Conservation (phyloP, 768 basidiomycete species). For the Russula dissimulans region DNA sequence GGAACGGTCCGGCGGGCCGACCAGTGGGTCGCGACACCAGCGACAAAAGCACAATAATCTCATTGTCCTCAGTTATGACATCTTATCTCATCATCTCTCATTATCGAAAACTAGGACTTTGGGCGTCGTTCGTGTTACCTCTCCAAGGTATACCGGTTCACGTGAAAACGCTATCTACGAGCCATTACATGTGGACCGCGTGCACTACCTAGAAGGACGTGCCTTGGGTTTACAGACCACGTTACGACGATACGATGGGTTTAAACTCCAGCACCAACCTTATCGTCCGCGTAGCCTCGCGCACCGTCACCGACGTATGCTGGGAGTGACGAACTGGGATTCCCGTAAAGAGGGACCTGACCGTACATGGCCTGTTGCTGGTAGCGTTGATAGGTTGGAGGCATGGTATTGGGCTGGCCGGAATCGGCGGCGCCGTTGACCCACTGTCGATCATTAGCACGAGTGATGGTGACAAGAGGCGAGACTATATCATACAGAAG, state of each 20-base stretch:
- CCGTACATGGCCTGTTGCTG: slow-evolving; percentile 27
- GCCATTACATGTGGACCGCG: not conserved
- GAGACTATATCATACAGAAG: slow-evolving; percentile 29
- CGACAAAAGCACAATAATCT: too few relatives aligned
- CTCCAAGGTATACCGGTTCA: not conserved
- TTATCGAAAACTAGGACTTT: not conserved
- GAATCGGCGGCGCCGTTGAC: slow-evolving; percentile 33
- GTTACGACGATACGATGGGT: not conserved
- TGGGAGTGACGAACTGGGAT: slow-evolving; percentile 24
- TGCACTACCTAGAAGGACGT: not conserved
- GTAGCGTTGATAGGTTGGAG: slow-evolving; percentile 4
- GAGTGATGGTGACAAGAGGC: not conserved
- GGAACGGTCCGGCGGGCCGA: too few relatives aligned
- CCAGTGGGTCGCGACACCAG: too few relatives aligned
- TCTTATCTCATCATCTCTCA: too few relatives aligned
- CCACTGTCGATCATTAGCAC: slow-evolving; percentile 25
- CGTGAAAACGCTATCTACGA: not conserved
- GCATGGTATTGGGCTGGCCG: not conserved
- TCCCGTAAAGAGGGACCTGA: slow-evolving; percentile 36
- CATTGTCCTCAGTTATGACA: too few relatives aligned
- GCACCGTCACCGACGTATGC: slow-evolving; percentile 22
- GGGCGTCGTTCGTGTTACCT: not conserved
- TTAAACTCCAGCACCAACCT: slow-evolving; percentile 21
- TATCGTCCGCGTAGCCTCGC: slow-evolving; percentile 23
- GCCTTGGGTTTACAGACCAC: not conserved